These are phyloP conservation scores for Dactylonectria estremocensis DNA, from an alignment of 2,329 filamentous ascomycete genomes.

Conservation along the genomic window DNA sequence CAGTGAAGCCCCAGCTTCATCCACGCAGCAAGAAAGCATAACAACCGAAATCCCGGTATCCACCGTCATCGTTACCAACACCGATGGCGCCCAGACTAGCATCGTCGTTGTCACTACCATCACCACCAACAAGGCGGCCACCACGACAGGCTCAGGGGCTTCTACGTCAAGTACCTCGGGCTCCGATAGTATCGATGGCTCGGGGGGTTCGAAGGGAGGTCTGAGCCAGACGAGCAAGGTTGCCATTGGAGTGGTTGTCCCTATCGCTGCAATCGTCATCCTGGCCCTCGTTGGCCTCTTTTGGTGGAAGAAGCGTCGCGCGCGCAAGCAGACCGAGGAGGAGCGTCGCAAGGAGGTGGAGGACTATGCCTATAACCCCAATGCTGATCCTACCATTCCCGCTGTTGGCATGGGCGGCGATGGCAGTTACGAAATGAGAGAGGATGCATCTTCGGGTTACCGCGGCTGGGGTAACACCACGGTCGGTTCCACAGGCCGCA, in stretches of 20 bases:
- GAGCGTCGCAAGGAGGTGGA: constrained; percentile 95
- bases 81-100: constrained; percentile 41
- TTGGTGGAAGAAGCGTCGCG: constrained; percentile 91
- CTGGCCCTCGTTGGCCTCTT: constrained; percentile 84
- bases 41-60: constrained; percentile 37
- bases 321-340: constrained; percentile 87
- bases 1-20: constrained; percentile 30
- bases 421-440: constrained; percentile 80
- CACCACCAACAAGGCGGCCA: constrained; percentile 35
- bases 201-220: constrained; percentile 56
- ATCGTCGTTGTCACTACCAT: constrained; percentile 49
- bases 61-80: constrained; percentile 46
- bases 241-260: constrained; percentile 93
- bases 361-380: constrained; percentile 98
- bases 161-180: constrained; percentile 47
- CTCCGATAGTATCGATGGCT: constrained; percentile 49
- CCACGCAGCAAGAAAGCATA: constrained; percentile 7
- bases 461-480: constrained; percentile 94
- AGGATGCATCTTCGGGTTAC: constrained; percentile 85
- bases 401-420: constrained; percentile 65
- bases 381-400: constrained; percentile 86
- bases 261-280: constrained; percentile 88
- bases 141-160: constrained; percentile 29
- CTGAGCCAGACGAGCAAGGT: constrained; percentile 79
- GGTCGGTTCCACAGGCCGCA: constrained; percentile 78